Evolutionary conservation across 1,139 yeast genomes (phyloP).

Genomic region (Protomyces inundatus): DNA sequence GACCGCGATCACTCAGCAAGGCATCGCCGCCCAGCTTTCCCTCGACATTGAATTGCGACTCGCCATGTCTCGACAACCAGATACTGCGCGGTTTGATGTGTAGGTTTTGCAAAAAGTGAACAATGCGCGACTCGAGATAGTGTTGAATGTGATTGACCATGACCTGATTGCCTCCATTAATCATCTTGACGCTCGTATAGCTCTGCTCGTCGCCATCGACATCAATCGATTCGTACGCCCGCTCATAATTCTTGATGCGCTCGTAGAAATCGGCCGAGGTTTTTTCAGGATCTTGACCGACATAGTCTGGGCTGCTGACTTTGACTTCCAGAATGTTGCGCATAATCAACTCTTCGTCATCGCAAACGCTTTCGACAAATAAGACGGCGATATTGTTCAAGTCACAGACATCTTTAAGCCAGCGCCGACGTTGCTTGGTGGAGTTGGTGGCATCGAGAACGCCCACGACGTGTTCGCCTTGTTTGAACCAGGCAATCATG

Average conservation of each 20-base stretch:
- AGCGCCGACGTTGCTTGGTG: conserved; percentile 62
- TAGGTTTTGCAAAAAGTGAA: conserved; percentile 89
- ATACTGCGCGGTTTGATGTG: conserved; percentile 88
- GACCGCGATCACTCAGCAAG: conserved; percentile 75
- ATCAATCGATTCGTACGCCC: conserved; percentile 68
- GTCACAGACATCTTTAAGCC: conserved; percentile 59
- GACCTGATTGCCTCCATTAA: conserved; percentile 82
- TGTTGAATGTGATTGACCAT: conserved; percentile 81
- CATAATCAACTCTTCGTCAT: conserved; percentile 68
- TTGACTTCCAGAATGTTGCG: conserved; percentile 81
- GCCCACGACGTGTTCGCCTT: conserved; percentile 73
- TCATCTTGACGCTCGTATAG: conserved; percentile 75
- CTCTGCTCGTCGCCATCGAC: conserved; percentile 48
- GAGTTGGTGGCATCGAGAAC: conserved; percentile 85
- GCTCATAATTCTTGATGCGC: conserved; percentile 68
- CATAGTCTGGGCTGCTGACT: conserved; percentile 81
- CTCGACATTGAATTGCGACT: conserved; percentile 81
- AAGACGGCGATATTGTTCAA: conserved; percentile 74
- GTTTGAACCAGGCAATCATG: conserved; percentile 80
- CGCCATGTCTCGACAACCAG: conserved; percentile 94
- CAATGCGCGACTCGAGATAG: conserved; percentile 86
- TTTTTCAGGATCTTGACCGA: conserved; percentile 61
- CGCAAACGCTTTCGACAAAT: conserved; percentile 88
- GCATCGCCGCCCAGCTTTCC: conserved; percentile 98
- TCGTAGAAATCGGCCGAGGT: conserved; percentile 68